A percentile compares a stretch with the other conserved stretches of the same genome.
Conservation (phyloP, 352 stramenopile genomes). For the Globisporangium megalacanthum region DNA sequence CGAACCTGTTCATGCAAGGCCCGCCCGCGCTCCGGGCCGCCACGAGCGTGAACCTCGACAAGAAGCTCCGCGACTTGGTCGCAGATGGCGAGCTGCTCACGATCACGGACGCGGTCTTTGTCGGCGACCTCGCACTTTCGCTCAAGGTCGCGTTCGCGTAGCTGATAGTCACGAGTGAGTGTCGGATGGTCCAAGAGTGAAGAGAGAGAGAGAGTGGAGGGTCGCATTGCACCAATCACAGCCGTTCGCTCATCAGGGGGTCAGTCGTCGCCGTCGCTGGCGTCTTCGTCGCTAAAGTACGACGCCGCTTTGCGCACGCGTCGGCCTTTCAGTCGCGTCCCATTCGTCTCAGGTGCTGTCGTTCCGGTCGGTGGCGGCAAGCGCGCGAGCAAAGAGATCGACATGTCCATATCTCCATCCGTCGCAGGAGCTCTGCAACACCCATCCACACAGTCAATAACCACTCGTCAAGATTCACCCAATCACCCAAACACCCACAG, state of each 20-base stretch:
- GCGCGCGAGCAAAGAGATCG: slow-evolving; percentile 65
- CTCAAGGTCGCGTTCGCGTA: slow-evolving; percentile 51
- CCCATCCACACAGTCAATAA: background rate
- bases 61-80: slow-evolving; percentile 86
- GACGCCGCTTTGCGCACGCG: slow-evolving; percentile 31
- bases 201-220: too few relatives aligned
- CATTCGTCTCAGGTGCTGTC: slow-evolving; percentile 1
- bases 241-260: too few relatives aligned
- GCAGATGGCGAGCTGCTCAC: slow-evolving; percentile 86
- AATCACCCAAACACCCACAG: background rate
- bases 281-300: slow-evolving; percentile 81
- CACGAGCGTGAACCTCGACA: slow-evolving; percentile 91
- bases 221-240: too few relatives aligned
- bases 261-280: slow-evolving; percentile 46
- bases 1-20: slow-evolving; percentile 80
- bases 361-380: slow-evolving; percentile 15
- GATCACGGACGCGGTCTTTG: slow-evolving; percentile 93
- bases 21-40: slow-evolving; percentile 78
- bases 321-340: slow-evolving; percentile 8
- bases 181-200: too few relatives aligned
- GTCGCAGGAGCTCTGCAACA: slow-evolving; percentile 34
- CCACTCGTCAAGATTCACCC: background rate
- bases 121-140: slow-evolving; percentile 66
- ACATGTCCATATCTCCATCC: slow-evolving; percentile 47
- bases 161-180: background rate